Evolutionary conservation across 768 basidiomycete species (phyloP).

Genomic region (Collybia nuda): DNA sequence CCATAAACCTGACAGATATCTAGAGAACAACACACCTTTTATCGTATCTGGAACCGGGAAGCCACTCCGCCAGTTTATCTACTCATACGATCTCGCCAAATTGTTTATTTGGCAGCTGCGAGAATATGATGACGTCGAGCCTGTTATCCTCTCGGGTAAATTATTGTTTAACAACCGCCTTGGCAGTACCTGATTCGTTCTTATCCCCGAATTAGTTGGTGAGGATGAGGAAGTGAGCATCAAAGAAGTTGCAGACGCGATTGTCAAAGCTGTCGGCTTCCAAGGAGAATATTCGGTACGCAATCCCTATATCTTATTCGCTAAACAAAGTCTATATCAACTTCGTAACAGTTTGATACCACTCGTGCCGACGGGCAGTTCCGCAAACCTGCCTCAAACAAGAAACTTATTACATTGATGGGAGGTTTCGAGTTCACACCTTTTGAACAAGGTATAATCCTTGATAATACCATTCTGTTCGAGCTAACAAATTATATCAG

Average conservation of each 20-base stretch:
- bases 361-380: conserved; percentile 89
- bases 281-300: conserved; percentile 71
- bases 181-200: not conserved
- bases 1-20: not conserved
- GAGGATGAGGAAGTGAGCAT: conserved; percentile 96
- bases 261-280: conserved; percentile 82
- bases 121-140: conserved; percentile 91
- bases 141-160: conserved; percentile 85
- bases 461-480: conserved; percentile 12
- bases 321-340: not conserved
- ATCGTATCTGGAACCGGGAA: conserved; percentile 88
- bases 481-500: conserved; percentile 32
- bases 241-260: conserved; percentile 86
- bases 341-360: conserved; percentile 70
- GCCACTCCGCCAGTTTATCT: conserved; percentile 96
- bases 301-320: conserved; percentile 7
- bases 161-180: not conserved
- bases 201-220: conserved; percentile 53
- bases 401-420: conserved; percentile 75
- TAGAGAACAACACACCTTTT: conserved; percentile 84
- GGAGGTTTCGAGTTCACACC: conserved; percentile 90
- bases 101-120: conserved; percentile 91
- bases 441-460: conserved; percentile 69
- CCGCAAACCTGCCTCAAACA: conserved; percentile 95
- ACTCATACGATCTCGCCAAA: conserved; percentile 93